A percentile compares a stretch with the other conserved stretches of the same genome.
phyloP scores from a whole-genome alignment of 768 basidiomycete genomes.

The Boletellus ananiceps region DNA sequence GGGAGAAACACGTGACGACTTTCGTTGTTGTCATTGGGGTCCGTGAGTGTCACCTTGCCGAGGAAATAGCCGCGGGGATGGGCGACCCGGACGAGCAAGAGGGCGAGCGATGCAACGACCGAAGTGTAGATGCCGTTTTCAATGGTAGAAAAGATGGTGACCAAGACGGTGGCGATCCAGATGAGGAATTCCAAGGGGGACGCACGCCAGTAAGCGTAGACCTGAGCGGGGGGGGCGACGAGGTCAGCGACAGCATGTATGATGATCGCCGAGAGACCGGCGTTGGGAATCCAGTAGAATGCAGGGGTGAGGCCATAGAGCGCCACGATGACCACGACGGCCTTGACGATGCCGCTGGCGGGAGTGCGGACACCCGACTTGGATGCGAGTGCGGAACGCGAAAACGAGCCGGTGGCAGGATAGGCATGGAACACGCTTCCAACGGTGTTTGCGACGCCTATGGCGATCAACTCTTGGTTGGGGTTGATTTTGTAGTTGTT shows the following conservation, averaged over 20 bases:
- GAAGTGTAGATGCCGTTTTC: constrained; percentile 92
- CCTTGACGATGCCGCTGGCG: constrained; percentile 78
- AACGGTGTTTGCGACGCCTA: constrained; percentile 93
- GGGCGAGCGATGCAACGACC: constrained; percentile 68
- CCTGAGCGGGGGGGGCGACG: constrained; percentile 76
- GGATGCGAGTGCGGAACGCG: constrained; percentile 92
- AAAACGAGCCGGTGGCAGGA: constrained; percentile 97
- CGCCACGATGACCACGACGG: constrained; percentile 86
- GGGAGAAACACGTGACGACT: constrained; percentile 83
- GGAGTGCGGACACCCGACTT: constrained; percentile 98
- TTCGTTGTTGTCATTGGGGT: constrained; percentile 30
- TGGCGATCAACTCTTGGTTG: constrained; percentile 93
- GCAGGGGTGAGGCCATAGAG: constrained; percentile 91
- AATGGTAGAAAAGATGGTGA: constrained; percentile 90
- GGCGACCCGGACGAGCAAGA: constrained; percentile 83
- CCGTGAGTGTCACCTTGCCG: constrained; percentile 67
- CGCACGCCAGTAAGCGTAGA: constrained; percentile 90
- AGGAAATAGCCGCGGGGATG: constrained; percentile 89
- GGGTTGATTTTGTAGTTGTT: constrained; percentile 94
- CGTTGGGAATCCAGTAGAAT: constrained; percentile 85
- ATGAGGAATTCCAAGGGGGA: constrained; percentile 91
- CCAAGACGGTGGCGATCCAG: constrained; percentile 80
- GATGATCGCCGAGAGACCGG: constrained; percentile 86
- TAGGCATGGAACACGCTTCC: constrained; percentile 90
- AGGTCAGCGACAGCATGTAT: constrained; percentile 90